phyloP scores from a whole-genome alignment of 805 yeast genomes.

The fission yeast (Schizosaccharomyces pombe) region DNA sequence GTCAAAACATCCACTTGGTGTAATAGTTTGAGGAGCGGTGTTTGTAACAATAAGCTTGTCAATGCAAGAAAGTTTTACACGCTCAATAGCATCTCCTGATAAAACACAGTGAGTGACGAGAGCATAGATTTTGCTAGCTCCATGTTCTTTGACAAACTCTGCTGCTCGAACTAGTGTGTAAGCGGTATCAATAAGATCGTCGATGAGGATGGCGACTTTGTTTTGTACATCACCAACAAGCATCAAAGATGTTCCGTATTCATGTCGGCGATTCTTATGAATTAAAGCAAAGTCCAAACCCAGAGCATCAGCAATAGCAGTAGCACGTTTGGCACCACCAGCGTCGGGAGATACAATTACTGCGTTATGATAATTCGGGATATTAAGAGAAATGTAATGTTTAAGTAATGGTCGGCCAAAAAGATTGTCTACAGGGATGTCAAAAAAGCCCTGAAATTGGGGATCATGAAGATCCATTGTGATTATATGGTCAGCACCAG shows the following conservation, averaged over 20 bases:
- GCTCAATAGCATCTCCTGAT: slow-evolving; percentile 67
- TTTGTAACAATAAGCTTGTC: slow-evolving; percentile 77
- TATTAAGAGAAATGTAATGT: slow-evolving; percentile 52
- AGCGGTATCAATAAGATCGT: slow-evolving; percentile 85
- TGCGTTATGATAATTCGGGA: slow-evolving; percentile 61
- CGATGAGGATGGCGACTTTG: slow-evolving; percentile 70
- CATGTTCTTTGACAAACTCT: slow-evolving; percentile 70
- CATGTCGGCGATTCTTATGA: slow-evolving; percentile 31
- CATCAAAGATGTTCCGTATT: slow-evolving; percentile 58
- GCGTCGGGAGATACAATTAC: slow-evolving; percentile 95
- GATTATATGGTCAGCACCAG: slow-evolving; percentile 65
- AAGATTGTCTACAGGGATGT: slow-evolving; percentile 84
- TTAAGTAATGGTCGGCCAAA: slow-evolving; percentile 73
- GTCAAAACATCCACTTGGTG: slow-evolving; percentile 9
- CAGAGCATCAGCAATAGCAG: slow-evolving; percentile 74
- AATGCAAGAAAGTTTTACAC: slow-evolving; percentile 42
- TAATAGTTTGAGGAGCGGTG: slow-evolving; percentile 50
- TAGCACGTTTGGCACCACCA: slow-evolving; percentile 96
- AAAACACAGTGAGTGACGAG: slow-evolving; percentile 81
- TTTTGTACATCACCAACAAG: slow-evolving; percentile 84
- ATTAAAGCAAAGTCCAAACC: slow-evolving; percentile 81
- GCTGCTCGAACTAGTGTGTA: slow-evolving; percentile 85
- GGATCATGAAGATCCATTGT: slow-evolving; percentile 97
- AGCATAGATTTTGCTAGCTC: slow-evolving; percentile 69
- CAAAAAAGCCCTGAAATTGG: slow-evolving; percentile 92